These are phyloP conservation scores for Hyparrhenia diplandra DNA, from an alignment of 176 grass and related monocot species.

Conservation along the genomic window DNA sequence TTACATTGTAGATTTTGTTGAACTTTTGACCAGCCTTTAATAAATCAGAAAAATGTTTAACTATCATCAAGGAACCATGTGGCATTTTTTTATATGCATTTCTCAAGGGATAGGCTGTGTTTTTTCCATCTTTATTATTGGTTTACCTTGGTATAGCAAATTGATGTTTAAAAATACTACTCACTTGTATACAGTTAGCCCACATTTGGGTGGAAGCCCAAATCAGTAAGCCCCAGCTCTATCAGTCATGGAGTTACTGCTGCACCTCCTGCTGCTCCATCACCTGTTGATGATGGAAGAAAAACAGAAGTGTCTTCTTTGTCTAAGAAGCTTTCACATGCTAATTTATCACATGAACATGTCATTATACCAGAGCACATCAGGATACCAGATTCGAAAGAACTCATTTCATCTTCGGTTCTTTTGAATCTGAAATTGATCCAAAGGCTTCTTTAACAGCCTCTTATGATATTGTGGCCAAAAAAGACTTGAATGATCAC, in stretches of 20 bases:
- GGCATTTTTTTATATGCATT: neutral
- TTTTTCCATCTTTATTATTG: neutral
- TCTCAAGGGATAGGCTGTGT: neutral
- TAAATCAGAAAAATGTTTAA: conserved; percentile 11
- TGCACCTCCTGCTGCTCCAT: conserved; percentile 18
- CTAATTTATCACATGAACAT: conserved; percentile 50
- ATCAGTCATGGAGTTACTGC: conserved; percentile 13
- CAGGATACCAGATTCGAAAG: conserved; percentile 62
- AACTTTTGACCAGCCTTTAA: neutral
- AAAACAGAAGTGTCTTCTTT: conserved; percentile 31
- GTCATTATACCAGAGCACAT: conserved; percentile 92
- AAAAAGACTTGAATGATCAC: conserved; percentile 40
- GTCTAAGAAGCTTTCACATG: conserved; percentile 61
- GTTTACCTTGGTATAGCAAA: neutral
- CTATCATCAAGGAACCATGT: neutral
- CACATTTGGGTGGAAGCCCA: conserved; percentile 72
- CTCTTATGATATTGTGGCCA: conserved; percentile 25
- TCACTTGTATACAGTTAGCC: conserved; percentile 31
- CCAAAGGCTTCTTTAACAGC: conserved; percentile 4
- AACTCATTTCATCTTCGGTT: conserved; percentile 65
- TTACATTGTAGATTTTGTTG: neutral
- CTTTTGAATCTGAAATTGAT: conserved; percentile 49
- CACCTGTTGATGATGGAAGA: conserved; percentile 28
- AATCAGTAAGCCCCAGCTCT: conserved; percentile 45
- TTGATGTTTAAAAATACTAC: neutral